Evolutionary conservation across 75 land plant species (phyloP).

Genomic region (Sequoia sempervirens): DNA sequence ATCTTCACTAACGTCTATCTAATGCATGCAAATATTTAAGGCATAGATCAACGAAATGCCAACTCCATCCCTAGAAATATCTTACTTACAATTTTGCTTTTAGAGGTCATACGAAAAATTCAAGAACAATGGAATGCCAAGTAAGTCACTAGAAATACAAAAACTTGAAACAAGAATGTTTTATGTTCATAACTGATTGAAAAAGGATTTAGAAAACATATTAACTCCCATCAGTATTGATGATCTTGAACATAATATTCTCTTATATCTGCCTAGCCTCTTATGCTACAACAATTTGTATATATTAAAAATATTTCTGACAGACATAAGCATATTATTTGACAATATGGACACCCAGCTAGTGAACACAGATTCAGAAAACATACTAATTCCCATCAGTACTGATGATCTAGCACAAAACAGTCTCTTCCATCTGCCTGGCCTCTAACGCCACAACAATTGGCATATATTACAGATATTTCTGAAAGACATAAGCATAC

Average conservation of each 20-base stretch:
- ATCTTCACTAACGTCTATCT: not conserved
- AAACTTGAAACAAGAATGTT: not conserved
- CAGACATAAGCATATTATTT: not conserved
- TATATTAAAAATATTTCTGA: not conserved
- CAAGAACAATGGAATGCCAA: not conserved
- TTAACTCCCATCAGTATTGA: not conserved
- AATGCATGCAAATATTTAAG: not conserved
- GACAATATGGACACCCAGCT: not conserved
- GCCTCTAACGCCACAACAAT: not conserved
- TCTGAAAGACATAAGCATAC: not conserved
- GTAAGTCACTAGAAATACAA: too few relatives aligned
- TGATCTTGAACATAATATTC: not conserved
- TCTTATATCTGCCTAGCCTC: not conserved
- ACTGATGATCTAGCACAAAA: not conserved
- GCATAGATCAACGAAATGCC: not conserved
- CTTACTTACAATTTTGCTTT: not conserved
- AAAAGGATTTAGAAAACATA: constrained; percentile 1
- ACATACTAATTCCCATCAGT: too few relatives aligned
- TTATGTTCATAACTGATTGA: not conserved
- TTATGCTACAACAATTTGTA: not conserved
- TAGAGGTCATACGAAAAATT: not conserved
- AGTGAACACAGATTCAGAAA: not conserved
- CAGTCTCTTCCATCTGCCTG: not conserved
- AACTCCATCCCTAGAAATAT: not conserved
- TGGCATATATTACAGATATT: not conserved